Percentiles rank a stretch among this genome's conserved stretches.
Conservation (phyloP, 306 rosid species). For the Elaeagnus macrophylla region DNA sequence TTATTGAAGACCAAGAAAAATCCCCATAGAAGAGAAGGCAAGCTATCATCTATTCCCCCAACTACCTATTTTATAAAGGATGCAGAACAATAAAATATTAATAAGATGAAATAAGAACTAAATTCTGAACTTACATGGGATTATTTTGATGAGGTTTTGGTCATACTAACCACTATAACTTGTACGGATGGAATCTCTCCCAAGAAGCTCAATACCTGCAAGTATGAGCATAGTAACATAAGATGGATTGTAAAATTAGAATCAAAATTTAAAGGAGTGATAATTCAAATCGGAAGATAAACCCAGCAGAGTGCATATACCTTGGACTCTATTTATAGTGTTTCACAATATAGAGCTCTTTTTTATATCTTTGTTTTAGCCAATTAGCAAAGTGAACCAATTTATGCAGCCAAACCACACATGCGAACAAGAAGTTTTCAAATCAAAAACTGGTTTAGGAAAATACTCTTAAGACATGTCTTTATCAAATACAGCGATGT, state of each 20-base stretch:
- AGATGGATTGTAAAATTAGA: not conserved
- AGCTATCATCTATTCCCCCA: slow-evolving; percentile 71
- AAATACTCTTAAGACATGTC: too few species aligned
- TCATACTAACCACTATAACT: slow-evolving; percentile 60
- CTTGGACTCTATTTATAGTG: too few species aligned
- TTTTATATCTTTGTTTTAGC: too few species aligned
- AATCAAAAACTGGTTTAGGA: too few species aligned
- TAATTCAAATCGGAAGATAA: too few species aligned
- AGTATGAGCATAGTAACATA: slow-evolving; percentile 21
- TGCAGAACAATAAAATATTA: slow-evolving; percentile 9
- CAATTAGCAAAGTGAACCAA: too few species aligned
- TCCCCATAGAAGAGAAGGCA: slow-evolving; percentile 59
- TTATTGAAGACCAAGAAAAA: too few species aligned
- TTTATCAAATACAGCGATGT: too few species aligned
- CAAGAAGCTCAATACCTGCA: slow-evolving; percentile 78
- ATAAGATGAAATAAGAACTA: not conserved
- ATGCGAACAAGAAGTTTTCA: too few species aligned
- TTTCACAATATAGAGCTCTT: too few species aligned
- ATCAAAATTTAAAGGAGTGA: not conserved
- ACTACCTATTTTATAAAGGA: slow-evolving; percentile 48
- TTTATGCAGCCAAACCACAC: too few species aligned
- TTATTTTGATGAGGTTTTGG: slow-evolving; percentile 3
- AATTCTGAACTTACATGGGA: slow-evolving; percentile 11
- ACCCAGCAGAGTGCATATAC: not conserved
- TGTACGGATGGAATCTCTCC: slow-evolving; percentile 65